Base-by-base conservation (phyloP, 495 filamentous ascomycete species). In the Lineolata rhizophorae region DNA sequence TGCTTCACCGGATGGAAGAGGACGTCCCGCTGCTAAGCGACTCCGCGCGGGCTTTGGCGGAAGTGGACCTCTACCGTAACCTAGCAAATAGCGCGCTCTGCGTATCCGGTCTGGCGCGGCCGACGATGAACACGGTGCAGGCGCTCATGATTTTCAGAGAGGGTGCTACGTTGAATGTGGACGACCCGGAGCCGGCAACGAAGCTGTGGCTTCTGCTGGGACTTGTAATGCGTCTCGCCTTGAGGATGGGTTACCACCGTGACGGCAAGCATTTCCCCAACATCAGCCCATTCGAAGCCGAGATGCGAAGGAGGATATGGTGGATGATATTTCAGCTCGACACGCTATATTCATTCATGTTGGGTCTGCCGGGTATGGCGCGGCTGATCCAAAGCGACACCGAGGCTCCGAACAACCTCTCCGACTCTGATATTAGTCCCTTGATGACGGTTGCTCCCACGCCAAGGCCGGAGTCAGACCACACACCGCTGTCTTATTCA, bases 201-300 rank as follows among this genome's bases (percentile, higher is more conserved):
- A 43, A 45, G 19, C 34, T 55, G 1, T 55, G 48, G 48, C 35
- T 53, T 3, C 41, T 48, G 36, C 35, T 47, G 11, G 49, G 48
- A 13, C 41, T 53, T 17, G 40, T 43, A 5, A 26, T 48, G 5
- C 43, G 50, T 10, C 28, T 53, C 10, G 45, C 50, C 3, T 30
- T 53, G 29, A 21, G 48, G 13, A 55, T 53, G 52, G 52, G 52
- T 9, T 51, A 46, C 33, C 52, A 55, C 32, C 42, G 52, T 15
- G 52, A 55, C 15, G 33, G 43, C 2, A 49, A 46, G 11, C 37
- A 42, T 34, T 53, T 48, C 31, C 42, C 39, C 5, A 35, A 38
- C 18, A 51, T 55, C 16, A 38, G 36, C 2, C 35, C 42, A 0
- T 51, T 55, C 28, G 41, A 49, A 12, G 50, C 42, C 4, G 52